Evolutionary conservation across 2,329 filamentous ascomycete genomes (phyloP), one percentile per base, ranked within the genome.

Genomic region (Capronia coronata): DNA sequence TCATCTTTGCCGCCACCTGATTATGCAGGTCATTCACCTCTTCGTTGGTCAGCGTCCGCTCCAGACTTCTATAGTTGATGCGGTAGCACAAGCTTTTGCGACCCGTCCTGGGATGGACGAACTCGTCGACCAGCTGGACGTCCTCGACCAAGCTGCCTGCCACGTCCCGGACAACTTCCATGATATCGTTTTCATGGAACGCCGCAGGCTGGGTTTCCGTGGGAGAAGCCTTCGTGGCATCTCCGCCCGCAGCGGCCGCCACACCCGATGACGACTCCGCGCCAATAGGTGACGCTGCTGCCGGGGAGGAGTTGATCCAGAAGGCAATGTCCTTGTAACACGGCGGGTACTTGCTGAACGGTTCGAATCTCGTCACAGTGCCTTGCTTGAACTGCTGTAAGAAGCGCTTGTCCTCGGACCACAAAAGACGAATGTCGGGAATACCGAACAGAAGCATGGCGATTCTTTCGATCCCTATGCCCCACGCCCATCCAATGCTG

Each of bases 401-500:
- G 70, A 98, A 98, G 7, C 93, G 80, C 61, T 76, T 64, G 66
- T 98, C 93, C 47, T 75, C 74, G 25, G 87, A 94, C 93, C 93
- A 98, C 73, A 98, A 97, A 3, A 97, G 80, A 10, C 93, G 84
- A 60, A 98, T 98, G 64, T 98, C 93, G 0, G 90, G 88, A 51
- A 98, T 94, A 51, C 87, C 84, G 73, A 96, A 98, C 19, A 98
- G 79, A 29, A 98, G 79, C 93, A 98, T 98, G 53, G 93, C 91
- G 56, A 98, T 91, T 54, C 93, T 82, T 68, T 98, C 93, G 22
- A 98, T 78, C 2, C 93, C 93, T 14, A 97, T 75, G 29, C 93
- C 93, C 68, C 97, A 98, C 1, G 93, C 93, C 93, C 93, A 98
- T 3, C 90, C 91, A 2, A 94, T 69, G 62, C 87, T 82, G 48